Evolutionary conservation across 768 basidiomycete genomes (phyloP), one percentile per base, ranked within the genome.

Genomic region (Leccinum sublutescens): DNA sequence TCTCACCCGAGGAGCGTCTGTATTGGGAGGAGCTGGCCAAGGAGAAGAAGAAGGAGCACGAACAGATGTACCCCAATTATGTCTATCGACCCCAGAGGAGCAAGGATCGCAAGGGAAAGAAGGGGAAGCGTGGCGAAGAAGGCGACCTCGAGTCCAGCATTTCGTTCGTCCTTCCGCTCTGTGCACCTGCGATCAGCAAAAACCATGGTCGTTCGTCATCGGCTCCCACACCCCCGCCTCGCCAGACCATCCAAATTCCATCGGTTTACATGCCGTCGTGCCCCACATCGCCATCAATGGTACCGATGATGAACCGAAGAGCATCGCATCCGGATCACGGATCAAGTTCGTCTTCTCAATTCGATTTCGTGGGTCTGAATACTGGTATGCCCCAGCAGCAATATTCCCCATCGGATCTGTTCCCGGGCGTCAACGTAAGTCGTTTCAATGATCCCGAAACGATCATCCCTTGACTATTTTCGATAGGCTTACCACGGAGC

Each of bases 31-130:
- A 84, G 56, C 73, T 87, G 63, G 89, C 89, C 14, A 88, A 87
- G 79, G 85, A 86, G 74, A 86, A 85, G 77, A 89, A 90, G 80
- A 84, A 82, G 77, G 88, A 91, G 76, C 87, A 90, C 73, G 86
- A 87, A 76, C 76, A 78, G 69, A 76, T 84, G 77, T 86, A 89
- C 64, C 89, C 89, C 66, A 80, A 85, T 72, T 91, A 91, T 72
- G 88, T 90, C 29, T 91, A 90, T 68, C 85, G 88, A 9, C 89
- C 89, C 87, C 87, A 89, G 73, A 79, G 88, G 54, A 73, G 65
- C 17, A 75, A 75, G 61, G 73, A 75, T 34, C 77, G 68, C 74
- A 85, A 83, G 68, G 79, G 78, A 27, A 79, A 79, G 64, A 80
- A 77, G 69, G 70, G 72, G 50, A 73, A 74, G 60, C 66, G 66